Evolutionary conservation across 2,329 filamentous ascomycete genomes (phyloP).

Genomic region (Rhynchosporium secalis): DNA sequence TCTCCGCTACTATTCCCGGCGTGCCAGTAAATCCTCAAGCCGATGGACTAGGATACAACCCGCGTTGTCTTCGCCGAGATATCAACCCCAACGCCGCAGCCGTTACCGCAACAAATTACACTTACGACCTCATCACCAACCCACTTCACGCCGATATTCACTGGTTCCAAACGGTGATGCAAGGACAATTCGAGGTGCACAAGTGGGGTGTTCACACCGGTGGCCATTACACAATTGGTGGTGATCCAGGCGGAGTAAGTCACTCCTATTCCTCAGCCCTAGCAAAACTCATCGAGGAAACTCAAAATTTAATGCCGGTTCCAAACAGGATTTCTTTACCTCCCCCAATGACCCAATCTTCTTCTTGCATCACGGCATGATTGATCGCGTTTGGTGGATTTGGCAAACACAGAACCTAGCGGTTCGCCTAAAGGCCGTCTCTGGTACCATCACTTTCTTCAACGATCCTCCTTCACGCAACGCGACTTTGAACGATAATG

Average conservation of each 20-base stretch:
- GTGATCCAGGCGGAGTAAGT: slow-evolving; percentile 46
- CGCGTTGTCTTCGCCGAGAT: slow-evolving; percentile 46
- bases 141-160: slow-evolving; percentile 40
- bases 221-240: slow-evolving; percentile 46
- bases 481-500: slow-evolving; percentile 44
- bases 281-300: background rate
- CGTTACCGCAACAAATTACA: slow-evolving; percentile 42
- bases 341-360: slow-evolving; percentile 48
- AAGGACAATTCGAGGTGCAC: slow-evolving; percentile 39
- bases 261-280: background rate
- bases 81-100: slow-evolving; percentile 43
- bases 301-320: background rate
- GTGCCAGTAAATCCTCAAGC: slow-evolving; percentile 40
- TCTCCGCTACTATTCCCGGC: slow-evolving; percentile 39
- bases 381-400: slow-evolving; percentile 49
- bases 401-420: slow-evolving; percentile 48
- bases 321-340: slow-evolving; percentile 43
- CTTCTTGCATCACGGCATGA: slow-evolving; percentile 48
- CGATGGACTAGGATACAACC: slow-evolving; percentile 41
- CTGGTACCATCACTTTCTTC: slow-evolving; percentile 44
- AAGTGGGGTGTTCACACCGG: slow-evolving; percentile 44
- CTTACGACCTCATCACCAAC: slow-evolving; percentile 43
- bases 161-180: slow-evolving; percentile 49
- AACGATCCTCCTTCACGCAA: slow-evolving; percentile 44
- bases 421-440: slow-evolving; percentile 33